phyloP scores from a whole-genome alignment of 2,329 filamentous ascomycete genomes.

The Claviceps fusiformis region DNA sequence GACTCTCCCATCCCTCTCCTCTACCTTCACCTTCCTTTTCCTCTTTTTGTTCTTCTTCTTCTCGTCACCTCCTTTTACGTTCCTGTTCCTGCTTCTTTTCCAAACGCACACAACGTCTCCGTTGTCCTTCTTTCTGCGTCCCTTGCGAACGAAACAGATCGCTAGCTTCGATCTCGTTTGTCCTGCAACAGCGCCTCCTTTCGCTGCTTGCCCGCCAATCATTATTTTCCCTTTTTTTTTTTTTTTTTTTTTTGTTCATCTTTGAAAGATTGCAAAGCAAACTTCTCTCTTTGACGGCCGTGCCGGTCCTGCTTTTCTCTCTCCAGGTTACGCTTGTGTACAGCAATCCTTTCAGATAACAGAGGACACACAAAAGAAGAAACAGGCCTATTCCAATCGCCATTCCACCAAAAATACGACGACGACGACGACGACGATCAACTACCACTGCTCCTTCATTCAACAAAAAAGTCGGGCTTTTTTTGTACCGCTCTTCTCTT shows the following conservation, averaged over 20 bases:
- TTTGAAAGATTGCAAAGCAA: slow-evolving; percentile 35
- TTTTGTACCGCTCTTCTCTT: too few relatives aligned
- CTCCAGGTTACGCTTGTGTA: background rate
- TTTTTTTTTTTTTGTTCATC: slow-evolving; percentile 23
- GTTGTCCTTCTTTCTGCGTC: slow-evolving; percentile 13
- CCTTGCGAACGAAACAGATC: slow-evolving; percentile 2
- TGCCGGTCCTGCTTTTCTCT: slow-evolving; percentile 13
- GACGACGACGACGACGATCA: too few relatives aligned
- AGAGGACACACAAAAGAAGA: background rate
- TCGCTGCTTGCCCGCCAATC: slow-evolving; percentile 18
- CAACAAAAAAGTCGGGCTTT: too few relatives aligned
- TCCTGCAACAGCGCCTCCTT: slow-evolving; percentile 12
- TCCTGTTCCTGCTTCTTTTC: slow-evolving; percentile 8
- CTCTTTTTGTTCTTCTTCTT: slow-evolving; percentile 1
- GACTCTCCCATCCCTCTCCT: background rate
- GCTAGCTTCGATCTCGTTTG: slow-evolving; percentile 9
- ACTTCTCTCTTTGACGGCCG: slow-evolving; percentile 19
- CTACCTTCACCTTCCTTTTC: background rate
- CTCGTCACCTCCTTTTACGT: slow-evolving; percentile 6
- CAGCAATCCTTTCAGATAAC: background rate
- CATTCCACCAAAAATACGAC: background rate
- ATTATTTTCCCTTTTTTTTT: slow-evolving; percentile 12
- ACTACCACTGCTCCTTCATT: too few relatives aligned
- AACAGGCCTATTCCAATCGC: background rate
- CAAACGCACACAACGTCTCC: slow-evolving; percentile 1